Evolutionary conservation across 768 basidiomycete species (phyloP), one percentile per base, ranked within the genome.

Genomic region (Saitozyma sp.): DNA sequence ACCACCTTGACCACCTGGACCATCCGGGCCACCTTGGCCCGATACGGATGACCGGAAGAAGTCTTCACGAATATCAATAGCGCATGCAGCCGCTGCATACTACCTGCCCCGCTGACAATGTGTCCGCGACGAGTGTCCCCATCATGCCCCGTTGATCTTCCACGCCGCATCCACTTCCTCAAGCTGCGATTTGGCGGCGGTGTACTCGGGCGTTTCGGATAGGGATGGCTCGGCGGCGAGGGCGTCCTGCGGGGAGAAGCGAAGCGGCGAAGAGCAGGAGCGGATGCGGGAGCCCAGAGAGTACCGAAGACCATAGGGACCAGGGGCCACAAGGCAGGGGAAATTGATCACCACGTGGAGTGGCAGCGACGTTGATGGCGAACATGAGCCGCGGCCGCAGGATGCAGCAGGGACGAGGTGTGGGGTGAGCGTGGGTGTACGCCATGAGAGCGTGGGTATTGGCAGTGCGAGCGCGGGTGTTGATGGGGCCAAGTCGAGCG

Each of bases 161-260:
- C 54, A 56, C 10, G 54, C 46, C 14, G 45, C 20, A 3, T 56
- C 13, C 11, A 29, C 51, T 52, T 52, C 51, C 20, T 14, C 51
- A 13, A 52, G 38, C 51, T 52, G 51, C 3, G 7, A 19, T 7
- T 52, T 14, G 11, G 51, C 51, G 51, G 51, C 19, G 13, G 13
- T 52, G 38, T 52, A 52, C 51, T 52, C 51, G 38, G 10, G 11
- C 13, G 38, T 17, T 11, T 13, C 17, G 38, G 13, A 16, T 16
- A 52, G 11, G 10, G 51, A 52, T 11, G 13, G 13, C 5, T 52
- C 51, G 10, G 51, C 10, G 19, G 51, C 51, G 51, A 19, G 38
- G 13, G 51, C 51, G 51, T 52, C 51, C 51, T 52, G 51, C 17
- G 38, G 11, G 11, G 45, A 17, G 51, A 19, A 52, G 17, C 17